These are phyloP conservation scores for Miamiensis avidus DNA, from an alignment of 169 alveolate genomes.

Conservation along the genomic window DNA sequence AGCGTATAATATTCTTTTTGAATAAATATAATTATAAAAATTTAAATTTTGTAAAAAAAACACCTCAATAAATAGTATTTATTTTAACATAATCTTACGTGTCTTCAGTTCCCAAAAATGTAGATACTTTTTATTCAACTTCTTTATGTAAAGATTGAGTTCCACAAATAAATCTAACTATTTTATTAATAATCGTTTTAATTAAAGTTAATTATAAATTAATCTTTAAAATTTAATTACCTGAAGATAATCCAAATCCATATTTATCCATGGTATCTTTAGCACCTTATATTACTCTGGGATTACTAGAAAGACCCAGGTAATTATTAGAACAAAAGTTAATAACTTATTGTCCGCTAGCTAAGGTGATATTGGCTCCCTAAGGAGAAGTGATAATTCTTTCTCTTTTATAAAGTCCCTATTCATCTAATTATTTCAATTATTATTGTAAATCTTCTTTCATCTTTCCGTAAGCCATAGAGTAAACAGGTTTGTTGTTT, in stretches of 20 bases:
- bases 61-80: too few species aligned
- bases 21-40: too few species aligned
- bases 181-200: neutral
- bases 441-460: neutral
- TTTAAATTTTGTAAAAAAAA: neutral
- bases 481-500: neutral
- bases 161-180: conserved; percentile 62
- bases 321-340: conserved; percentile 75
- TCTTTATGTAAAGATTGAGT: conserved; percentile 59
- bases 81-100: neutral
- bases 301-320: conserved; percentile 53
- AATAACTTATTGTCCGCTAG: conserved; percentile 45
- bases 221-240: neutral
- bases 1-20: conserved; percentile 41
- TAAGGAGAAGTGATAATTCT: conserved; percentile 43
- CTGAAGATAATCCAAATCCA: conserved; percentile 60
- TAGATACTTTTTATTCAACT: conserved; percentile 52
- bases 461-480: neutral
- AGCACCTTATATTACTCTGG: conserved; percentile 49
- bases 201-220: too few species aligned
- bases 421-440: conserved; percentile 28
- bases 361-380: conserved; percentile 18
- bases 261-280: conserved; percentile 37
- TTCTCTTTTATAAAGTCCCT: conserved; percentile 59
- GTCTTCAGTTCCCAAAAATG: conserved; percentile 56